These are phyloP conservation scores for Venturia pyrina DNA, from an alignment of 2,329 filamentous ascomycete species.

Conservation along the genomic window DNA sequence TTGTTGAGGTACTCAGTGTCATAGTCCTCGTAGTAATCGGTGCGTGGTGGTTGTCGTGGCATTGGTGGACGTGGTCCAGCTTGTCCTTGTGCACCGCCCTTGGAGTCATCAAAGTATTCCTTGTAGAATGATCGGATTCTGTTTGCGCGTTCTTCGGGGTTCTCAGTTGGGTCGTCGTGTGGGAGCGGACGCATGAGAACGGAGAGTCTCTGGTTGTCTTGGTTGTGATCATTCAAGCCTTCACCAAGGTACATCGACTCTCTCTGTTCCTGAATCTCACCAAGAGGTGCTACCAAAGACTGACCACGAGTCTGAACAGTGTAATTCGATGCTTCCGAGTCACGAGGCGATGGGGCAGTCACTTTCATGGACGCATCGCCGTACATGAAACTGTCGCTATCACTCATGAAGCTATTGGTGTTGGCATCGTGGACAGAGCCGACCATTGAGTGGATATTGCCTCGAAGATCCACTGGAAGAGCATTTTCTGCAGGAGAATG, in stretches of 20 bases:
- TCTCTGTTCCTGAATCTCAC: conserved; percentile 22
- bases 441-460: conserved; percentile 25
- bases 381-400: conserved; percentile 44
- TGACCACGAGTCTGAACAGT: conserved; percentile 16
- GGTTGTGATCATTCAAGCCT: conserved; percentile 22
- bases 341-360: conserved; percentile 30
- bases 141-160: conserved; percentile 89
- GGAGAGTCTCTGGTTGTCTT: conserved; percentile 41
- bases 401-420: conserved; percentile 34
- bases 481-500: conserved; percentile 3
- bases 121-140: conserved; percentile 98
- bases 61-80: conserved; percentile 14
- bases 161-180: conserved; percentile 75
- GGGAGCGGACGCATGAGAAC: conserved; percentile 73
- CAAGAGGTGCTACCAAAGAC: conserved; percentile 16
- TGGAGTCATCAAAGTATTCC: conserved; percentile 92
- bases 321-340: not conserved
- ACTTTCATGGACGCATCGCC: conserved; percentile 46
- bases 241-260: conserved; percentile 14
- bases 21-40: conserved; percentile 65
- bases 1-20: conserved; percentile 54
- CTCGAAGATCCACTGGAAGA: not conserved
- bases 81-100: conserved; percentile 30
- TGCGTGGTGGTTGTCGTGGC: conserved; percentile 23
- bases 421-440: conserved; percentile 23